Base-by-base conservation (phyloP, 768 basidiomycete genomes). In the Leccinum truebloodii region DNA sequence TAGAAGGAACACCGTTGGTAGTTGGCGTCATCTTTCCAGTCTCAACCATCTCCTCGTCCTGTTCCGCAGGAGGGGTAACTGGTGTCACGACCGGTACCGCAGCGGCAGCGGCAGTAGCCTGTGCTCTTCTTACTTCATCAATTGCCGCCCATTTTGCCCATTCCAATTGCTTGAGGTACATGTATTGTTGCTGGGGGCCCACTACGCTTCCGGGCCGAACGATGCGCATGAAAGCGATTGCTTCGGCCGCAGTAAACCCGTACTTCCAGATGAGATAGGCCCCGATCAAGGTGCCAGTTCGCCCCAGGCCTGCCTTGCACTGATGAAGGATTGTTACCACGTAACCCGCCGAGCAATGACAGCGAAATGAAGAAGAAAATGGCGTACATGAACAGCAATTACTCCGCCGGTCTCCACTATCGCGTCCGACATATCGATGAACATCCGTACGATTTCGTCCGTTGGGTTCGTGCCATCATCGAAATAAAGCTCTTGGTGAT, bases 211-310 rank as follows among this genome's bases (percentile, higher is more conserved):
- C 96, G 2, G 97, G 97, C 50, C 97, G 87, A 58, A 97, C 88
- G 66, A 99, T 93, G 20, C 97, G 89, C 97, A 98, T 98, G 76
- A 95, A 98, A 0, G 90, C 97, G 59, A 98, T 98, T 6, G 90
- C 97, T 76, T 98, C 94, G 54, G 88, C 85, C 1, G 96, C 96
- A 18, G 95, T 94, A 73, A 99, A 99, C 22, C 92, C 93, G 68
- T 98, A 96, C 75, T 98, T 98, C 92, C 97, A 99, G 62, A 97
- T 92, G 58, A 99, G 83, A 80, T 98, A 98, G 9, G 96, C 97
- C 37, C 97, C 97, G 62, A 99, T 96, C 60, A 99, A 81, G 4
- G 95, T 96, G 4, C 97, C 97, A 6, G 97, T 98, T 58, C 97
- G 83, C 24, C 97, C 97, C 12, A 99, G 82, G 46, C 97, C 97